phyloP scores from a whole-genome alignment of 208 protist genomes.

The Leishmania aethiopica region DNA sequence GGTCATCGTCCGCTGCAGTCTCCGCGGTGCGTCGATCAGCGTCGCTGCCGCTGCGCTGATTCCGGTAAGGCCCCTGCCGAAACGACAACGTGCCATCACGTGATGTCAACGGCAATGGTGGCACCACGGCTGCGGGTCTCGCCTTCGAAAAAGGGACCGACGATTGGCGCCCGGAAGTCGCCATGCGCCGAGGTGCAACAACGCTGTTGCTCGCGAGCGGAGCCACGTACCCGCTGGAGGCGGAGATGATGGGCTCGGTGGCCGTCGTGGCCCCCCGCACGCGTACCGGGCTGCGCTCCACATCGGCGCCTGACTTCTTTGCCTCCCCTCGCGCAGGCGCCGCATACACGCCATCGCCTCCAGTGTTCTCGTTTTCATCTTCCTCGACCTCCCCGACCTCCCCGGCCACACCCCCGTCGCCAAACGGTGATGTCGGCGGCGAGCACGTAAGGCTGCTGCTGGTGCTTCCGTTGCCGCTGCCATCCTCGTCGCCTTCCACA shows the following conservation, averaged over 20 bases:
- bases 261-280: background rate
- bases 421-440: slow-evolving; percentile 5
- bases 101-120: slow-evolving; percentile 19
- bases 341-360: background rate
- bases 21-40: background rate
- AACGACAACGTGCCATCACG: background rate
- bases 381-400: slow-evolving; percentile 16
- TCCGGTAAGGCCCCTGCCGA: background rate
- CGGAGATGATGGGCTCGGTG: slow-evolving; percentile 8
- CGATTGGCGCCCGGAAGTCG: background rate
- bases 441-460: slow-evolving; percentile 17
- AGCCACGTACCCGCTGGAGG: background rate
- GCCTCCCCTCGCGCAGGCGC: background rate
- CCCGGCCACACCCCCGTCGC: background rate
- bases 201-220: slow-evolving; percentile 32
- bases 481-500: slow-evolving; percentile 7
- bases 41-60: background rate
- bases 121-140: background rate
- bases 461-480: background rate
- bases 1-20: background rate
- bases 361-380: background rate
- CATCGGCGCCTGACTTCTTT: background rate
- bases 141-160: background rate
- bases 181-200: slow-evolving; percentile 1
- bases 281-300: background rate